Base-by-base conservation (phyloP, 306 rosid species). In the Casuarina cunninghamiana region DNA sequence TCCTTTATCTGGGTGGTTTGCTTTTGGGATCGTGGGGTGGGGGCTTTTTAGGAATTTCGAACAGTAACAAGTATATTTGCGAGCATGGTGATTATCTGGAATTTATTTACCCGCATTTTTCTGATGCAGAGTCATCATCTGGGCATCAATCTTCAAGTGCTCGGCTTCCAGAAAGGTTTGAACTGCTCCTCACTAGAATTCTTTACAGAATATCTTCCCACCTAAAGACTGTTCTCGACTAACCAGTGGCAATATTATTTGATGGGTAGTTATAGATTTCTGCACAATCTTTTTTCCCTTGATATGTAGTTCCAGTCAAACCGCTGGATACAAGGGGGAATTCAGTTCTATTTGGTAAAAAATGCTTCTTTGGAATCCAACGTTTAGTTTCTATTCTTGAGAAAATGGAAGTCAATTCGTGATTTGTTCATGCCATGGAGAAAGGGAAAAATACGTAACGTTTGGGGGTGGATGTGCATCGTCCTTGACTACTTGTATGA, bases 161-260 rank as follows among this genome's bases (percentile, higher is more conserved):
- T 62, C 90, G 90, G 65, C 91, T 96, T 88, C 91, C 96, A 57
- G 98, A 91, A 87, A 91, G 98, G 99, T 95, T 84, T 63, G 62
- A 15, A 41, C 65, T 72, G 1, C 78, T 77, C 6, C 75, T 21
- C 16, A 6, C 58, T 3, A 13, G 2, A 77, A 8, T 16, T 48
- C 75, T 69, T 80, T 76, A 10, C 60, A 0, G 35, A 12, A 44
- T 58, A 65, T 51, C 65, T 38, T 70, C 72, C 10, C 46, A 37
- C 62, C 39, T 10, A 43, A 78, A 48, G 71, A 62, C 5, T 69
- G 35, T 17, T 57, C 53, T 76, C 55, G 46, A 6, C 61, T 19
- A 71, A 62, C 72, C 48, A 49, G 49, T 66, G 54, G 21, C 45
- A 74, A 51, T 77, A 73, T 69, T 13, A 16, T 83, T 76, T 35